Percentiles rank a stretch among this genome's conserved stretches.
Evolutionary conservation across 2,329 filamentous ascomycete species (phyloP).

Genomic region (Pseudogymnoascus sp.): DNA sequence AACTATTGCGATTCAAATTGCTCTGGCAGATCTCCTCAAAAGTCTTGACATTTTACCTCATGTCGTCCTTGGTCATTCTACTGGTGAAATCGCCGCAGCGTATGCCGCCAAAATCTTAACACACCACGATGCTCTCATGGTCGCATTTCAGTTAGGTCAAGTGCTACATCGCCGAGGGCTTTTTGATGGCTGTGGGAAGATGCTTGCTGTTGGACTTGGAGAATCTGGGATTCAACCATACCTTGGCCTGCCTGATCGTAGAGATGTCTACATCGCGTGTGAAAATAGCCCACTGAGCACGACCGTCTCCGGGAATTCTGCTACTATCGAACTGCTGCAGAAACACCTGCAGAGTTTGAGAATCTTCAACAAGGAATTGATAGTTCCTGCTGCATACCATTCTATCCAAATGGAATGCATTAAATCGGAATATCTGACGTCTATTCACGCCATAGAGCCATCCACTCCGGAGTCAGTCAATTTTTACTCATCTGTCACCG

Average conservation of each 20-base stretch:
- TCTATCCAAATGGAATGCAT: constrained; percentile 27
- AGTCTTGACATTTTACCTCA: constrained; percentile 36
- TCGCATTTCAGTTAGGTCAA: constrained; percentile 37
- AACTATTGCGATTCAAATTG: constrained; percentile 41
- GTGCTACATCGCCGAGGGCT: constrained; percentile 17
- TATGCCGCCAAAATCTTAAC: constrained; percentile 34
- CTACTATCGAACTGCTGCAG: constrained; percentile 23
- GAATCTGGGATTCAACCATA: constrained; percentile 23
- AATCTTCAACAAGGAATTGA: constrained; percentile 24
- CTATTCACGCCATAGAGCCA: constrained; percentile 17
- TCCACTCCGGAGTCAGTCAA: neutral
- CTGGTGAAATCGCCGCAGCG: constrained; percentile 42
- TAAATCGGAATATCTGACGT: constrained; percentile 19
- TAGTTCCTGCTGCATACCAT: constrained; percentile 27
- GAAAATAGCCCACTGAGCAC: constrained; percentile 26
- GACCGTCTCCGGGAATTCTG: constrained; percentile 24
- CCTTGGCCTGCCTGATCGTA: constrained; percentile 23
- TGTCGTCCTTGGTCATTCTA: constrained; percentile 38
- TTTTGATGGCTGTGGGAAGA: constrained; percentile 34
- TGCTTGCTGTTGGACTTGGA: constrained; percentile 43
- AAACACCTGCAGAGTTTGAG: constrained; percentile 19
- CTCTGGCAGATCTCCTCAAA: constrained; percentile 35
- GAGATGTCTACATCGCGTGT: constrained; percentile 28
- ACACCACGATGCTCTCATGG: constrained; percentile 29
- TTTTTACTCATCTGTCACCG: constrained; percentile 7